A percentile compares a stretch with the other conserved stretches of the same genome.
phyloP scores from a whole-genome alignment of 1,284 basidiomycete genomes.

The Flammula alnicola region DNA sequence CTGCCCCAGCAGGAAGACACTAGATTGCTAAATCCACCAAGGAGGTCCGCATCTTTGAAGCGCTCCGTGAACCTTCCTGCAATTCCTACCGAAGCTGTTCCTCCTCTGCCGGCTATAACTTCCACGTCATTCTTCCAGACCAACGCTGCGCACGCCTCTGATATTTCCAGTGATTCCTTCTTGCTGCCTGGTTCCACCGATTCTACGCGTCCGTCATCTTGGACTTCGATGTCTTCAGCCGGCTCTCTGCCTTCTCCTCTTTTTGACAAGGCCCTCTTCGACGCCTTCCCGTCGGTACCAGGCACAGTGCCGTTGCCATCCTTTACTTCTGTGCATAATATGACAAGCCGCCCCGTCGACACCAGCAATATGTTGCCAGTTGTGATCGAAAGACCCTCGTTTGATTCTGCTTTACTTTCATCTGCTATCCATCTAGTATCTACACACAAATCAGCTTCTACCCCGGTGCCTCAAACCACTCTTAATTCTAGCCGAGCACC shows the following conservation, averaged over 20 bases:
- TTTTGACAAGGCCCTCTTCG: constrained; percentile 53
- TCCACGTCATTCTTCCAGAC: constrained; percentile 13
- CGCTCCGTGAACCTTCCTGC: constrained; percentile 22
- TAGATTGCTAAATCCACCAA: constrained; percentile 17
- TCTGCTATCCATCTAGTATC: constrained; percentile 31
- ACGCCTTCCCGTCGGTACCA: constrained; percentile 63
- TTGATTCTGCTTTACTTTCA: constrained; percentile 31
- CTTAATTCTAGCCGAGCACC: constrained; percentile 4
- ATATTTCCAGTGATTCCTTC: constrained; percentile 23
- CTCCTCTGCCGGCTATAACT: constrained; percentile 21
- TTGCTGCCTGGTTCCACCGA: constrained; percentile 25
- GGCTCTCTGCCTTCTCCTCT: constrained; percentile 45
- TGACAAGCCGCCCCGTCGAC: background rate
- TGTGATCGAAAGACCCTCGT: constrained; percentile 24
- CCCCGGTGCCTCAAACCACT: constrained; percentile 7
- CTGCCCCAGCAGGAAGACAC: constrained; percentile 7
- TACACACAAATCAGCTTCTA: constrained; percentile 13
- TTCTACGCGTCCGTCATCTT: constrained; percentile 40
- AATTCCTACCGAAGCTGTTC: constrained; percentile 20
- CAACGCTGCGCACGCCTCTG: constrained; percentile 11
- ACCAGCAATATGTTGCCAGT: constrained; percentile 8
- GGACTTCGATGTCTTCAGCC: constrained; percentile 45
- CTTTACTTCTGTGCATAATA: background rate
- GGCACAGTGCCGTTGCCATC: constrained; percentile 37
- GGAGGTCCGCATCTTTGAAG: constrained; percentile 24